Evolutionary conservation across 192 early-diverging fungal genomes (phyloP).

Genomic region (Mortierella antarctica): DNA sequence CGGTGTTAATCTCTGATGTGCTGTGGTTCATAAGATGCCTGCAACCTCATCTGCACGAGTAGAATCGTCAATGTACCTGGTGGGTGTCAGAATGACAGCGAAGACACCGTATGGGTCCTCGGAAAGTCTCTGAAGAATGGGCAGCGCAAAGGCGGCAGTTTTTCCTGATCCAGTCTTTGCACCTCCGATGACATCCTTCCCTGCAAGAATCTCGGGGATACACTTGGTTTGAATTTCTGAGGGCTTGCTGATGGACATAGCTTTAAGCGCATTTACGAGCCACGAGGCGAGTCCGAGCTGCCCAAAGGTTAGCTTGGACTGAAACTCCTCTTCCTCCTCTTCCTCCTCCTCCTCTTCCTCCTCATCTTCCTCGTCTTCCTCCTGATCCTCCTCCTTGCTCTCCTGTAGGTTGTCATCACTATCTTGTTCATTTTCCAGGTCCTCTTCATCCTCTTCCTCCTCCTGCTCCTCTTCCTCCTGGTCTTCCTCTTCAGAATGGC

Average conservation of each 20-base stretch:
- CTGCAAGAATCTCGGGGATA: slow-evolving; percentile 80
- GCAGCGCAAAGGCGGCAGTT: slow-evolving; percentile 97
- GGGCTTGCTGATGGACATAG: slow-evolving; percentile 86
- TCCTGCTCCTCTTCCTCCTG: background rate
- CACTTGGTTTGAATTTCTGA: slow-evolving; percentile 95
- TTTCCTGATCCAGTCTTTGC: slow-evolving; percentile 98
- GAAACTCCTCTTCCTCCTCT: slow-evolving; percentile 3
- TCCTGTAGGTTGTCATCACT: slow-evolving; percentile 2
- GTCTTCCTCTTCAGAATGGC: background rate
- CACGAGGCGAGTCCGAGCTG: slow-evolving; percentile 85
- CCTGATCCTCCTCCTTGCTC: background rate
- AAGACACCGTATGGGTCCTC: slow-evolving; percentile 98
- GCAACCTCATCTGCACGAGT: no score
- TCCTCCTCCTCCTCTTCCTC: background rate
- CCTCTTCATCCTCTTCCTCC: background rate
- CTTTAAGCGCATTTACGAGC: slow-evolving; percentile 80
- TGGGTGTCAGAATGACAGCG: slow-evolving; percentile 96
- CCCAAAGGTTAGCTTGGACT: slow-evolving; percentile 60
- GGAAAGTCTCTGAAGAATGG: slow-evolving; percentile 93
- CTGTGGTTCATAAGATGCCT: no score
- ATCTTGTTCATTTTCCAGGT: background rate
- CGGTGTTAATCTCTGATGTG: background rate
- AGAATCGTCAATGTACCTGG: slow-evolving; percentile 63
- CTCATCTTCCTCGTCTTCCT: slow-evolving; percentile 3
- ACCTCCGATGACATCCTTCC: slow-evolving; percentile 89